Evolutionary conservation across 129 eudicot genomes (phyloP).

Genomic region (Arctium minus): DNA sequence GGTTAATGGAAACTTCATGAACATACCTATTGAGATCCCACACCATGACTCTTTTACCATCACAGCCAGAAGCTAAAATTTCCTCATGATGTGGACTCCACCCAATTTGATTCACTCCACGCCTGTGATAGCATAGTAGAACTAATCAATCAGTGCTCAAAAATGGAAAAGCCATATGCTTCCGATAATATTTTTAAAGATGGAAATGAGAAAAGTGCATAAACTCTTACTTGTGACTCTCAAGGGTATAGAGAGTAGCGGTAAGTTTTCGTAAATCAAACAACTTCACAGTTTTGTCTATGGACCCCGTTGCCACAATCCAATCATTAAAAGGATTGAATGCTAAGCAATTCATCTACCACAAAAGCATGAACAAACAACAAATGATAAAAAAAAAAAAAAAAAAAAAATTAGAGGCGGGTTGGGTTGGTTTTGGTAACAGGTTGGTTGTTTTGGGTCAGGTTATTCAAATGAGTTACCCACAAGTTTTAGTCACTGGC

Average conservation of each 20-base stretch:
- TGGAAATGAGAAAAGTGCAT: background rate
- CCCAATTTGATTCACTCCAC: slow-evolving; percentile 77
- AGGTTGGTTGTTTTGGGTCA: no score
- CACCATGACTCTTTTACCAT: slow-evolving; percentile 74
- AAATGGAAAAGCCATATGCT: background rate
- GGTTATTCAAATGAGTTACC: no score
- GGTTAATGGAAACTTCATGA: background rate
- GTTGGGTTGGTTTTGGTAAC: no score
- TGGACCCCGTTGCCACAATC: slow-evolving; percentile 78
- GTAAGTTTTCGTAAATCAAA: slow-evolving; percentile 66
- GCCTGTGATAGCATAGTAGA: slow-evolving; percentile 35
- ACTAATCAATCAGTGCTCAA: background rate
- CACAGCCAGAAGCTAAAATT: slow-evolving; percentile 78
- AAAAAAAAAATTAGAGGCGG: no score
- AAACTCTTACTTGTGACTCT: slow-evolving; percentile 62
- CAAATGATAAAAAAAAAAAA: background rate
- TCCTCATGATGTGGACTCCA: slow-evolving; percentile 84
- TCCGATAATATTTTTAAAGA: background rate
- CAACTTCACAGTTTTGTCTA: slow-evolving; percentile 72
- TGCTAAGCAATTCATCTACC: slow-evolving; percentile 70
- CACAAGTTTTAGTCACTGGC: no score
- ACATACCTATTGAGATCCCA: slow-evolving; percentile 82
- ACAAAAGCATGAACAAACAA: background rate
- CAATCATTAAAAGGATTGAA: slow-evolving; percentile 79
- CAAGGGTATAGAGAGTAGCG: slow-evolving; percentile 58